A percentile compares a stretch with the other conserved stretches of the same genome.
Conservation (phyloP, 2,329 filamentous ascomycete genomes). For the Leptographium radiaticola region DNA sequence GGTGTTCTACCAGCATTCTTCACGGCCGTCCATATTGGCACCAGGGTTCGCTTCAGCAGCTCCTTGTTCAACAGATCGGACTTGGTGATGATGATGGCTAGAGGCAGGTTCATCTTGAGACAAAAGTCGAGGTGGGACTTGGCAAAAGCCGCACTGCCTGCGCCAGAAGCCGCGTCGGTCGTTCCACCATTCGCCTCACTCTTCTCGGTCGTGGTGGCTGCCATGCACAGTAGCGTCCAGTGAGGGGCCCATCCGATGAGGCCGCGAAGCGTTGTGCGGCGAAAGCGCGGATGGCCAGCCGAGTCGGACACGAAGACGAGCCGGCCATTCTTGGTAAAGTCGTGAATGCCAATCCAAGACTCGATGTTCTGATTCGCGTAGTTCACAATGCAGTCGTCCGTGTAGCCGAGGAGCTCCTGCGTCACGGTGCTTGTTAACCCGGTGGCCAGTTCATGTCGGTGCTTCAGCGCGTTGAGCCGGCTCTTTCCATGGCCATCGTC, state of each 20-base stretch:
- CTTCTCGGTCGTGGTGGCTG: slow-evolving; percentile 22
- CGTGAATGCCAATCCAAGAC: slow-evolving; percentile 91
- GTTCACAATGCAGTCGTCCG: slow-evolving; percentile 51
- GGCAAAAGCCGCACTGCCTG: slow-evolving; percentile 42
- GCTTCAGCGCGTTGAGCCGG: slow-evolving; percentile 75
- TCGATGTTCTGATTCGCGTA: slow-evolving; percentile 78
- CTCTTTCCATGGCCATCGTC: slow-evolving; percentile 91
- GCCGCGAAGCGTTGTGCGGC: slow-evolving; percentile 76
- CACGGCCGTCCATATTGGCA: slow-evolving; percentile 60
- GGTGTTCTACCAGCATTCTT: slow-evolving; percentile 66
- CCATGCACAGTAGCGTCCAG: slow-evolving; percentile 77
- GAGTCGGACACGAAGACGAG: slow-evolving; percentile 86
- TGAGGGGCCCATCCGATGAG: slow-evolving; percentile 94
- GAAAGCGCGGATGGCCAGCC: slow-evolving; percentile 78
- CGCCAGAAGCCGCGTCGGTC: background rate
- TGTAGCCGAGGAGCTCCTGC: slow-evolving; percentile 85
- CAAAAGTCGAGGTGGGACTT: slow-evolving; percentile 76
- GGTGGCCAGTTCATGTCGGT: slow-evolving; percentile 83
- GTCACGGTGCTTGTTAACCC: slow-evolving; percentile 91
- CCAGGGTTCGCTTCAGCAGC: slow-evolving; percentile 56
- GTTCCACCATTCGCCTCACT: slow-evolving; percentile 44
- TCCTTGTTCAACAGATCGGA: slow-evolving; percentile 61
- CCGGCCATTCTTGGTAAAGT: slow-evolving; percentile 56
- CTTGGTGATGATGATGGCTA: slow-evolving; percentile 81
- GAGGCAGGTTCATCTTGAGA: slow-evolving; percentile 62